These are phyloP conservation scores for Gaultheria prostrata DNA, from an alignment of 148 eudicot species.

Conservation along the genomic window DNA sequence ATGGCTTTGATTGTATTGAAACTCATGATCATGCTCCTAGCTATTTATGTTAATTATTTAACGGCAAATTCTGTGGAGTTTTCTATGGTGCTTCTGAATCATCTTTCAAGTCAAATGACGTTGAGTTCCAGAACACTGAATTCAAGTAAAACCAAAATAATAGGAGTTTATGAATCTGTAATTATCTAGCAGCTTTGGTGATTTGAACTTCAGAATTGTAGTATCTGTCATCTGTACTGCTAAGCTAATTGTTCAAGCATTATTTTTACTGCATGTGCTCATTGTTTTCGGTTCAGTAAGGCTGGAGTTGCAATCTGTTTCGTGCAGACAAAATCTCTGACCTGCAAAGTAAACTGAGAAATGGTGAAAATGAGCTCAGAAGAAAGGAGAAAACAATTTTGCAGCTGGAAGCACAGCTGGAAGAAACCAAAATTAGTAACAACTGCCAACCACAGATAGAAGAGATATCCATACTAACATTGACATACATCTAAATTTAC, in stretches of 20 bases:
- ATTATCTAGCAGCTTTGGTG: not conserved
- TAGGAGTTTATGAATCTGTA: no score
- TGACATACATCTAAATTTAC: slow-evolving; percentile 3
- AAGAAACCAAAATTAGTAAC: slow-evolving; percentile 35
- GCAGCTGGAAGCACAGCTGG: slow-evolving; percentile 46
- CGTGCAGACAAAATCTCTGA: slow-evolving; percentile 45
- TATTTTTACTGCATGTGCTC: slow-evolving; percentile 3
- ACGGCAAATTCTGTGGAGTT: not conserved
- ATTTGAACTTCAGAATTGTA: not conserved
- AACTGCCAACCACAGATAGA: slow-evolving; percentile 29
- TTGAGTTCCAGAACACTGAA: slow-evolving; percentile 2
- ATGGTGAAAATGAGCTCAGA: slow-evolving; percentile 37
- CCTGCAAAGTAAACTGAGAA: slow-evolving; percentile 43
- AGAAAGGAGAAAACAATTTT: slow-evolving; percentile 40
- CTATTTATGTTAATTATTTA: not conserved
- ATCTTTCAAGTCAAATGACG: not conserved
- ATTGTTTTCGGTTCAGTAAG: slow-evolving; percentile 6
- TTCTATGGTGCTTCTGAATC: not conserved
- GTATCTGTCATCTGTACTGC: not conserved
- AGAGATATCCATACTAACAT: slow-evolving; percentile 46
- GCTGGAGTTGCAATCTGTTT: slow-evolving; percentile 13
- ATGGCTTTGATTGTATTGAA: not conserved
- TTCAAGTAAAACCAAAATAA: not conserved
- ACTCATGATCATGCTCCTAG: not conserved
- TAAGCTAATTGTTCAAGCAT: not conserved